Base-by-base conservation (phyloP, 768 basidiomycete genomes). In the Mrakia gelida region DNA sequence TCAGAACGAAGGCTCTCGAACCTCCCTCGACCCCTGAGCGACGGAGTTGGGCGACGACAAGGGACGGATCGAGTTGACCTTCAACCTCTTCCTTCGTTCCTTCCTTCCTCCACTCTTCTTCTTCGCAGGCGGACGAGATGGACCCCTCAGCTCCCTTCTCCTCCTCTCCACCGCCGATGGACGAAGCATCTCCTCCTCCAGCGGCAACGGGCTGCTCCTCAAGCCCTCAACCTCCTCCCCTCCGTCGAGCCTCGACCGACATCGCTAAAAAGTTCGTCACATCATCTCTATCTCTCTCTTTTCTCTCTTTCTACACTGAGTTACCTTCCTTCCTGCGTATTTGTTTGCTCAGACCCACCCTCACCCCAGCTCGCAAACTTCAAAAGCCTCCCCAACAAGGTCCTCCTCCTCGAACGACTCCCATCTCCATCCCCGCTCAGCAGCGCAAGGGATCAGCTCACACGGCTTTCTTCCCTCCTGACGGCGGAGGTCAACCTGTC, bases 381-480 rank as follows among this genome's bases (percentile, higher is more conserved):
- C n/a, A 34, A 30, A 65, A 65, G 23, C 61, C n/a, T 18, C 11
- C 16, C 1, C 59, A n/a, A 28, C 59, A 59, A 26, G 9, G 4
- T 28, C 54, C 54, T 26, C 54, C 54, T 21, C 26, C 28, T 63
- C 63, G 28, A 34, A 30, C 26, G 63, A 38, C 59, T 61, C 59
- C 59, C 26, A 61, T 30, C 26, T 26, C 10, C 13, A 11, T 38
- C 63, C 63, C 30, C 1, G 63, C 63, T 34, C 63, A 65, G 16
- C 28, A 30, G 10, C 63, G 63, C 0, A 65, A 65, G 21, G 63
- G 63, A 7, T 65, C 63, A 16, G 63, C 63, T 30, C 63, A 65
- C 63, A 65, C 63, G 28, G n/a, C 32, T 16, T 65, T 65, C 63
- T 65, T 65, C 63, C 63, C 63, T 65, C 63, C 63, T 7, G 26